Evolutionary conservation across 345 rosid species (phyloP), one percentile per base, ranked within the genome.

Genomic region (Mercurialis annua): DNA sequence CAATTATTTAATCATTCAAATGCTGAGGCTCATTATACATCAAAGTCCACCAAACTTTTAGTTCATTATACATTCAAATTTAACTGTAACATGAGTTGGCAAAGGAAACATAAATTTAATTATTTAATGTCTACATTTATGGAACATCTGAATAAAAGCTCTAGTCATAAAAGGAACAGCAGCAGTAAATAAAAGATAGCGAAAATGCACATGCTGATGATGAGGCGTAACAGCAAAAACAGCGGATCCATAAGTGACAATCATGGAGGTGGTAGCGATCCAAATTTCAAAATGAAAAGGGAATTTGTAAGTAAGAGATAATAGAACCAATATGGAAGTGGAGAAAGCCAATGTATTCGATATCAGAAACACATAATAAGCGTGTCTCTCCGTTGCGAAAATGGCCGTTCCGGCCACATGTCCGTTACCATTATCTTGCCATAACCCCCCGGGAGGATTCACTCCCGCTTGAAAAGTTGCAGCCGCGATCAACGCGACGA

Each of bases 361-460:
- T 17, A 79, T 17, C 54, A 79, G 6, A 64, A 81, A 79, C 5
- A 76, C 33, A 7, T 72, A 72, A 31, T 59, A 85, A 3, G 76
- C 66, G 10, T 2, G 8, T 2, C 15, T 6, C 16, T 58, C 42
- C 29, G 72, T 5, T 0, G 72, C 67, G 17, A 61, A 75, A 10
- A 80, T 67, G 0, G 76, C 75, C 4, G 2, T 38, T 8, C 75
- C 70, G 0, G 75, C 44, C 0, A 4, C 0, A 29, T 71, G 56
- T 0, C 60, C 66, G 0, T 21, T 4, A 1, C 9, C 27, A 1
- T 26, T 4, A 18, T 71, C 81, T 27, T 80, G 78, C 74, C 72
- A 75, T 1, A 71, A 51, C 1, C 65, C 82, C 3, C 77, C 77
- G 2, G 77, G 75, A 31, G 53, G 47, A 0, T 64, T 71, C 8